These are phyloP conservation scores for Murraya koenigii DNA, from an alignment of 345 rosid species.

Conservation along the genomic window DNA sequence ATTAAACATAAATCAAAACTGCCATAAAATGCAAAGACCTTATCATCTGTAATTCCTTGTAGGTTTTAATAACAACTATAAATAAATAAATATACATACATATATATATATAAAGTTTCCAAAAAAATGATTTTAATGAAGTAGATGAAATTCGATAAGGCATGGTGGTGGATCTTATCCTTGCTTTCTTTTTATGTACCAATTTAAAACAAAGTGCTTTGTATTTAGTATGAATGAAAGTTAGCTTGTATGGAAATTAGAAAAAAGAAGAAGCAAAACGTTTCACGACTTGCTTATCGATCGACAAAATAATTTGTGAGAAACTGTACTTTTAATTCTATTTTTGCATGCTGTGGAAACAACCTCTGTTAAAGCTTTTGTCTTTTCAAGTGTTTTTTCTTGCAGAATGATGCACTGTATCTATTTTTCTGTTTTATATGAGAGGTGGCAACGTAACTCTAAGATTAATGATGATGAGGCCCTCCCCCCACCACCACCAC, in stretches of 20 bases:
- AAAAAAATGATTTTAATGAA: neutral
- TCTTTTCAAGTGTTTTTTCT: neutral
- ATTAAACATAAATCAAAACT: neutral
- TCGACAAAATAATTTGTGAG: neutral
- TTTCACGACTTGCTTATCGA: neutral
- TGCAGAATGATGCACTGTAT: conserved; percentile 17
- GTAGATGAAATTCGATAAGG: neutral
- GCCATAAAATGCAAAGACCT: neutral
- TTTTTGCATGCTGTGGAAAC: conserved; percentile 7
- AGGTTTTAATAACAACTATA: neutral
- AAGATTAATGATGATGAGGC: neutral
- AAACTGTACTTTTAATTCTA: neutral
- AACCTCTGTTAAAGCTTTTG: neutral
- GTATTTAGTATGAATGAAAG: neutral
- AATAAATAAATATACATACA: too few species aligned
- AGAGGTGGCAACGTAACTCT: neutral
- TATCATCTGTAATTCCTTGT: neutral
- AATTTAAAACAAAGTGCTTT: neutral
- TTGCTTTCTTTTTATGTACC: neutral
- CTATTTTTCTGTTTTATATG: neutral
- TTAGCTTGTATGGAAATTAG: neutral
- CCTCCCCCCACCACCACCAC: too few species aligned
- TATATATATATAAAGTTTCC: too few species aligned
- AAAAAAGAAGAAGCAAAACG: neutral
- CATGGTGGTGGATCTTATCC: neutral